phyloP scores from a whole-genome alignment of 2,329 filamentous ascomycete genomes.

The Chrysoporthe puriensis region DNA sequence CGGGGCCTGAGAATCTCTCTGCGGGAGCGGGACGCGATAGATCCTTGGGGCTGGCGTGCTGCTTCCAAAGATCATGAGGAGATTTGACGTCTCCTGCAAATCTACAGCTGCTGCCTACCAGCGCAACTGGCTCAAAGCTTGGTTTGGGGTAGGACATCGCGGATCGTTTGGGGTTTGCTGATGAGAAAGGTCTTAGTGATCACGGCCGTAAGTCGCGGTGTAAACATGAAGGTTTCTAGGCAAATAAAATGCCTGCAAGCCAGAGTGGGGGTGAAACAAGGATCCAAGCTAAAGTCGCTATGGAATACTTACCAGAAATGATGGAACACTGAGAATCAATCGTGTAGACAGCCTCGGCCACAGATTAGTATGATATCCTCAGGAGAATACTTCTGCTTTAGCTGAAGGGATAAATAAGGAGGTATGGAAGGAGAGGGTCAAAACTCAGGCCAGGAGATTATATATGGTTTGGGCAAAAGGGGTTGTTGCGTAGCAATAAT shows the following conservation, averaged over 20 bases:
- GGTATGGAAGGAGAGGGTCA: no score
- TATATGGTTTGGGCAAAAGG: no score
- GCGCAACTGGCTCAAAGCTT: constrained; percentile 35
- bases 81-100: constrained; percentile 38
- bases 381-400: no score
- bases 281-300: neutral
- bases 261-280: neutral
- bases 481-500: no score
- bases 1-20: constrained; percentile 36
- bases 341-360: no score
- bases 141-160: constrained; percentile 28
- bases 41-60: constrained; percentile 36
- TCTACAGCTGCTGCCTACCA: constrained; percentile 38
- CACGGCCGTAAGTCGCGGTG: neutral
- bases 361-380: neutral
- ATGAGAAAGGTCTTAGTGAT: neutral
- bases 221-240: no score
- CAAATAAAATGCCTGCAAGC: neutral
- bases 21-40: constrained; percentile 34
- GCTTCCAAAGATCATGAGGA: constrained; percentile 39
- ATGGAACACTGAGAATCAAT: neutral
- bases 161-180: neutral
- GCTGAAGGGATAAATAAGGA: no score
- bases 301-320: neutral
- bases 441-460: no score